Base-by-base conservation (phyloP, 1,284 basidiomycete genomes). In the Microbotryomycetes sp. region DNA sequence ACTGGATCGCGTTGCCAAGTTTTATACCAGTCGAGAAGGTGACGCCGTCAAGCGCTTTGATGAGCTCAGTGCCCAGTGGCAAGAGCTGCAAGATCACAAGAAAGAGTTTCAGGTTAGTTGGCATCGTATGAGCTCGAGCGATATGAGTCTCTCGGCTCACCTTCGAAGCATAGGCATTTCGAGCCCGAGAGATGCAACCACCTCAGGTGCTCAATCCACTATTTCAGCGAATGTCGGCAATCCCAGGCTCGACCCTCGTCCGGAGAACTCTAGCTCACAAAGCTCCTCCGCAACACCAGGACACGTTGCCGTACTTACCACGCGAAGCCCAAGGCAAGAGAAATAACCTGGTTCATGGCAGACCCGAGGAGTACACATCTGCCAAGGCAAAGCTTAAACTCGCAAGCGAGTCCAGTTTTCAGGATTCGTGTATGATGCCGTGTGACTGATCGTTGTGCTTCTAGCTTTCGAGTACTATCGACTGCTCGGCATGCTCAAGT, bases 391-490 rank as follows among this genome's bases (percentile, higher is more conserved):
- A 67, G 35, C 58, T 69, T 21, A 69, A 69, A 56, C 56, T 65
- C 9, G 67, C 67, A 2, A 69, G 66, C 65, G 23, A 24, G 65
- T 56, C 3, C 6, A 11, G 5, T 4, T 3, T 6, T 13, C 46
- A 9, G 2, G 21, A 16, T 24, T 26, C 2, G 4, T 13, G 2
- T 18, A n/a, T n/a, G n/a, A n/a, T n/a, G n/a, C n/a, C n/a, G n/a
- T n/a, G n/a, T n/a, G n/a, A n/a, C n/a, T n/a, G n/a, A n/a, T n/a
- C n/a, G n/a, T n/a, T n/a, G n/a, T n/a, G n/a, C n/a, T n/a, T n/a
- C n/a, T 52, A 67, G 66, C 67, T 1, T 67, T 62, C 56, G 67
- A 69, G n/a, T 69, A 54, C 45, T 69, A 69, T 50, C 62, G 67
- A 3, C 59, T 21, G 5, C 55, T 69, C 11, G 67, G 67, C 31